These are phyloP conservation scores for Vigna mungo DNA, from an alignment of 306 rosid species.

Conservation along the genomic window DNA sequence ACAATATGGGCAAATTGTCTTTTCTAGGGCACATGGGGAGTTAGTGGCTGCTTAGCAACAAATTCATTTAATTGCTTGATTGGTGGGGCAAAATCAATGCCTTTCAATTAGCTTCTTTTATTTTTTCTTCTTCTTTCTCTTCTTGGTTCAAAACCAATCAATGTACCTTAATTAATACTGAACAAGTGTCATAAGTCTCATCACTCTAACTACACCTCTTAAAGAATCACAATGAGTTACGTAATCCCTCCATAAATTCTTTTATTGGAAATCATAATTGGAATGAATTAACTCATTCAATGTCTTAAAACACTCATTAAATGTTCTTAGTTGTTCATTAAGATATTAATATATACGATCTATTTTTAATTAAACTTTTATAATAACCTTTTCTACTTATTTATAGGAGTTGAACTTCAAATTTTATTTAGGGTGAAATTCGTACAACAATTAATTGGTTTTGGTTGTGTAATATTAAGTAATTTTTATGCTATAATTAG, in stretches of 20 bases:
- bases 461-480: too few relatives aligned
- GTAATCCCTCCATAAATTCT: not conserved
- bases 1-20: constrained; percentile 47
- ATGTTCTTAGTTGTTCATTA: not conserved
- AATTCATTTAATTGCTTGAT: constrained; percentile 63
- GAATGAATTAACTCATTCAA: not conserved
- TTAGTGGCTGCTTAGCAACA: constrained; percentile 55
- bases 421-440: too few relatives aligned
- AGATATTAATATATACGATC: too few relatives aligned
- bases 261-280: not conserved
- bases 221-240: not conserved
- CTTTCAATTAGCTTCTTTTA: constrained; percentile 20
- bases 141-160: constrained; percentile 20
- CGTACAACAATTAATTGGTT: too few relatives aligned
- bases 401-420: too few relatives aligned
- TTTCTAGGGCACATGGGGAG: constrained; percentile 65
- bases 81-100: constrained; percentile 58
- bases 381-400: too few relatives aligned
- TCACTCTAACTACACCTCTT: not conserved
- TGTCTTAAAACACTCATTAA: not conserved
- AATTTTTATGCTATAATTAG: too few relatives aligned
- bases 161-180: not conserved
- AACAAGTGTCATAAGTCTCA: not conserved
- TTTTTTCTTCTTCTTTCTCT: constrained; percentile 32
- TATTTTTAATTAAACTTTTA: too few relatives aligned